Base-by-base conservation (phyloP, 1,284 basidiomycete species). In the Vanrija pseudolonga region DNA sequence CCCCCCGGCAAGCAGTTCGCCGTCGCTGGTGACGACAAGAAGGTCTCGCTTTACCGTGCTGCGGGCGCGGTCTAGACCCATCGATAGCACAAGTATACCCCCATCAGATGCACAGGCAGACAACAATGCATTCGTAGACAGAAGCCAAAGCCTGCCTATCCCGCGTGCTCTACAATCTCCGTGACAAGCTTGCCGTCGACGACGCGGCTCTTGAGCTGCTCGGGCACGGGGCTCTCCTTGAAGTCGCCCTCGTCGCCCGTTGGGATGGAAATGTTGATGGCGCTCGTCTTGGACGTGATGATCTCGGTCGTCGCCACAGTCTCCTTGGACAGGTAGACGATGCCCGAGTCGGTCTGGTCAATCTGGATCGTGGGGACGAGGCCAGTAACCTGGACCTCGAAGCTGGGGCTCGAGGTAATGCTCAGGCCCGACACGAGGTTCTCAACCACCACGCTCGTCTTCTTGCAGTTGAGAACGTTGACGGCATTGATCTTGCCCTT, bases 401-500 rank as follows among this genome's bases (percentile, higher is more conserved):
- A 98, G 3, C 90, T 93, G 0, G 92, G 90, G 0, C 91, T 96
- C 58, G 85, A 86, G 26, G 92, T 98, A 44, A 98, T 81, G 11
- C 88, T 92, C 50, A 85, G 84, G 3, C 87, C 85, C 7, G 96
- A 92, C 11, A 99, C 90, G 36, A 95, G 89, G 2, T 89, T 90
- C 45, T 97, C 90, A 36, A 98, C 82, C 20, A 98, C 83, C 23
- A 98, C 80, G 3, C 89, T 87, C 0, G 89, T 94, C 77, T 94
- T 95, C 46, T 80, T 84, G 78, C 92, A 96, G 69, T 90, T 90
- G 49, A 92, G 91, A 62, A 98, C 79, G 17, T 87, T 91, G 36
- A 98, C 85, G 4, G 93, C 94, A 69, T 98, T 99, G 66, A 93
- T 85, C 79, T 99, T 99, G 71, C 95, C 95, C 71, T 87, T 87